Percentiles rank a stretch among this genome's conserved stretches.
phyloP scores from a whole-genome alignment of 2,329 filamentous ascomycete genomes.

The Alternaria solani region DNA sequence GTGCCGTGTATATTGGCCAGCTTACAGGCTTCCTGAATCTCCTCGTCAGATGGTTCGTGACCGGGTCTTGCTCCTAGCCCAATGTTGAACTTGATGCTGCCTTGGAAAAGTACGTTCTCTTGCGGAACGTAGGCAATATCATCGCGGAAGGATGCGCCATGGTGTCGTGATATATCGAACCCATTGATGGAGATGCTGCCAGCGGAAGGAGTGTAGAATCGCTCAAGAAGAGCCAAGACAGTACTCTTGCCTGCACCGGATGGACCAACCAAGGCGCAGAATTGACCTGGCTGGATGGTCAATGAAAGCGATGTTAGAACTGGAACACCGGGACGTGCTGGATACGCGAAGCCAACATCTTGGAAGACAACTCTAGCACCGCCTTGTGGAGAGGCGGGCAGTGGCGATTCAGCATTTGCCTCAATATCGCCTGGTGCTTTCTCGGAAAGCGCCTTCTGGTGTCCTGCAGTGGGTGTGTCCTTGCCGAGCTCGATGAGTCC shows the following conservation, averaged over 20 bases:
- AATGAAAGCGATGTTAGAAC: constrained; percentile 67
- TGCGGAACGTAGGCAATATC: constrained; percentile 59
- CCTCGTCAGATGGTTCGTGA: constrained; percentile 63
- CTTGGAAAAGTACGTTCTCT: constrained; percentile 59
- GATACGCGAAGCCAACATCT: constrained; percentile 71
- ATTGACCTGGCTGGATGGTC: constrained; percentile 65
- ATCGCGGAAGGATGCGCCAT: constrained; percentile 53
- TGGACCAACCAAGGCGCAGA: constrained; percentile 70
- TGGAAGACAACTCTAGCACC: constrained; percentile 62
- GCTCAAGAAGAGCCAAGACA: constrained; percentile 63
- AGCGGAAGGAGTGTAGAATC: constrained; percentile 62
- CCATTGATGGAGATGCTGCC: constrained; percentile 64
- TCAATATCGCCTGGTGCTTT: constrained; percentile 45
- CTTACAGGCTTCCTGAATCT: constrained; percentile 72
- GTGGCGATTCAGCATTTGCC: constrained; percentile 32
- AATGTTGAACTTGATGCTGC: constrained; percentile 58
- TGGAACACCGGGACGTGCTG: constrained; percentile 65
- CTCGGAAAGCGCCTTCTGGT: constrained; percentile 89
- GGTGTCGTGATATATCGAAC: constrained; percentile 54
- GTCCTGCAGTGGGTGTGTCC: constrained; percentile 54
- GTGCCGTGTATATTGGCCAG: constrained; percentile 76
- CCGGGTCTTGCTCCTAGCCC: constrained; percentile 61
- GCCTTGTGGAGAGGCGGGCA: constrained; percentile 75
- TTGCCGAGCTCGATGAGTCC: constrained; percentile 57
- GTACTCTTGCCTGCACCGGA: constrained; percentile 74